Percentiles rank a stretch among this genome's conserved stretches.
Conservation (phyloP, 1,139 yeast species). For the Nakaseomyces bracarensis region DNA sequence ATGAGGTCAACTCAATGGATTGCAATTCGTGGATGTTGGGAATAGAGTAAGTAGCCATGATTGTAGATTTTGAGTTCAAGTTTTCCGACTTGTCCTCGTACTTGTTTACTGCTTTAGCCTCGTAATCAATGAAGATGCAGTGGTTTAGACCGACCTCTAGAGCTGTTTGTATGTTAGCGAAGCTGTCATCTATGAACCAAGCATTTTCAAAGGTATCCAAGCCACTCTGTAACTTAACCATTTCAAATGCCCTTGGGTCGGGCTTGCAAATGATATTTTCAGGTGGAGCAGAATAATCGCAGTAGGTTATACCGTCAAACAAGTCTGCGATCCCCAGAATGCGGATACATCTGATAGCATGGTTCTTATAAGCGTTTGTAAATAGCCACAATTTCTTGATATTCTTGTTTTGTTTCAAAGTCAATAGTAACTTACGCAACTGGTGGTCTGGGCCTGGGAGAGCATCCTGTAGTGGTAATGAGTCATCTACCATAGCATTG, state of each 20-base stretch:
- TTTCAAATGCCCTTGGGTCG: conserved; percentile 49
- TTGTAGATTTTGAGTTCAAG: conserved; percentile 4
- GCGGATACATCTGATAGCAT: conserved; percentile 68
- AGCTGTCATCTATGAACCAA: conserved; percentile 82
- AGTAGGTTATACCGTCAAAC: conserved; percentile 87
- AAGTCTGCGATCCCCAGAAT: conserved; percentile 81
- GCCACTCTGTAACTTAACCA: conserved; percentile 57
- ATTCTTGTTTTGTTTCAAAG: conserved; percentile 39
- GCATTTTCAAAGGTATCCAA: conserved; percentile 41
- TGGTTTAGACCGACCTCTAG: conserved; percentile 37
- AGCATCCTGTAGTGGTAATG: conserved; percentile 72
- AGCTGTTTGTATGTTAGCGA: conserved; percentile 46
- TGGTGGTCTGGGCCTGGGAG: conserved; percentile 47
- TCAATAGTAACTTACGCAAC: conserved; percentile 44
- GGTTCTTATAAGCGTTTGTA: conserved; percentile 89
- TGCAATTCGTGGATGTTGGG: conserved; percentile 27
- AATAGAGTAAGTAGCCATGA: conserved; percentile 14
- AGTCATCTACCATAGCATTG: conserved; percentile 85
- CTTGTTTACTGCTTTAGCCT: conserved; percentile 1
- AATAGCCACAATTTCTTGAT: conserved; percentile 70
- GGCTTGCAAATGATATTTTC: conserved; percentile 80
- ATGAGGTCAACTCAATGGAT: conserved; percentile 11
- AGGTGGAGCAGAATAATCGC: conserved; percentile 54
- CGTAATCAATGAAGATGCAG: conserved; percentile 23
- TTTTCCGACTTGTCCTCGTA: conserved; percentile 5